Evolutionary conservation across 129 eudicot species (phyloP), one percentile per base, ranked within the genome.

Genomic region (Gnaphalium uliginosum): DNA sequence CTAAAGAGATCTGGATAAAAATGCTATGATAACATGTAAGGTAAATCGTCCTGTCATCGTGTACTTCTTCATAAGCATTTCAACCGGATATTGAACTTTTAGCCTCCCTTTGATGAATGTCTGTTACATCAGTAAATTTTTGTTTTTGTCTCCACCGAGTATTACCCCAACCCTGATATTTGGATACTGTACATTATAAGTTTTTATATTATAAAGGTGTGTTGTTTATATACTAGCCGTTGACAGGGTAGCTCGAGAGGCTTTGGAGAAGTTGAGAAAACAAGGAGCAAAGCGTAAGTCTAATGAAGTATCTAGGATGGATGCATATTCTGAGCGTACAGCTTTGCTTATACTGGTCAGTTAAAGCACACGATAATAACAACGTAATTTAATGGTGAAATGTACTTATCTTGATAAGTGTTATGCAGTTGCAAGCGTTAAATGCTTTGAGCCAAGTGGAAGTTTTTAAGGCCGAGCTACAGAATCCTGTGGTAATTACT

Each of bases 381-480:
- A n/a, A 56, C 1, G 26, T 21, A 56, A 56, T n/a, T 6, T 19
- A 17, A 30, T 26, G 51, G 30, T 46, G 57, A 63, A 75, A 39
- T 39, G 21, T 22, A 41, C 41, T 69, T 54, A 74, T 26, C 19
- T 76, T 81, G 70, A n/a, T 14, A 68, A 37, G 51, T 79, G 56
- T 77, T 39, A 71, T 83, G 86, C 89, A 92, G 98, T 71, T 92
- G 82, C 94, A 89, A 85, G 85, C 96, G 21, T 73, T 81, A 58
- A 81, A 83, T 76, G 82, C 85, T 66, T 89, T 89, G 64, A 86
- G 85, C 73, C 69, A 75, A 68, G 51, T 89, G 83, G 94, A 92
- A 84, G 84, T 72, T 71, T 78, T 80, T 23, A 81, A 81, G 71
- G 71, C 33, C 46, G 86, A 83, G 69, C 41, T 84, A 59, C 81